Evolutionary conservation across 306 rosid species (phyloP), one percentile per base, ranked within the genome.

Genomic region (Argentina anserina): DNA sequence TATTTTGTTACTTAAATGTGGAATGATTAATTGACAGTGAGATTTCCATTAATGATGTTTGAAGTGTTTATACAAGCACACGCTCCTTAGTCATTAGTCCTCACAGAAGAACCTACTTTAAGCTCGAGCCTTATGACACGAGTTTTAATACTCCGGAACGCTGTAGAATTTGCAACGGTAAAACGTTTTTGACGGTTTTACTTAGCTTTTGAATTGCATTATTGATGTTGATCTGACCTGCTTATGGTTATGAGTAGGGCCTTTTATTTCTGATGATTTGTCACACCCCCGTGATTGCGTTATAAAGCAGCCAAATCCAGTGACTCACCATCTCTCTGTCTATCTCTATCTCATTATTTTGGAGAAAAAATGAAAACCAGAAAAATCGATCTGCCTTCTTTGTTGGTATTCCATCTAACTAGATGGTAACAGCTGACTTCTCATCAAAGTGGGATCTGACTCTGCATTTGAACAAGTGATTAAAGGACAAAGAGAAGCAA

Each of bases 391-490:
- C 82, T 65, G 80, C 80, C 75, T 80, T 72, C 42, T 75, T 78
- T 87, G 87, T 89, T 81, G 88, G 85, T 86, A 84, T 78, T 82
- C 90, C 76, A 79, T 84, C 81, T 73, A 66, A 80, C 82, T 52
- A 73, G 46, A 78, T 73, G 81, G 80, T 79, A 84, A 80, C 81
- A 65, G 84, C 81, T 73, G 80, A 74, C 86, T n/a, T 74, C 75
- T 84, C 82, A 75, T 67, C 83, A 20, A 77, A 80, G 90, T 87
- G 91, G 89, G 84, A 87, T 86, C 82, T 86, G 96, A 91, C 92
- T 82, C 78, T 84, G 87, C 90, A 72, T 80, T 62, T 77, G 85
- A 79, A 72, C 40, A 20, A 84, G 90, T 81, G 83, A 7, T 33
- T 9, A 8, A 4, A 45, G 67, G 67, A 62, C 67, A 62, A 62